These are phyloP conservation scores for Hypoxylon cercidicola DNA, from an alignment of 495 filamentous ascomycete species.

Conservation along the genomic window DNA sequence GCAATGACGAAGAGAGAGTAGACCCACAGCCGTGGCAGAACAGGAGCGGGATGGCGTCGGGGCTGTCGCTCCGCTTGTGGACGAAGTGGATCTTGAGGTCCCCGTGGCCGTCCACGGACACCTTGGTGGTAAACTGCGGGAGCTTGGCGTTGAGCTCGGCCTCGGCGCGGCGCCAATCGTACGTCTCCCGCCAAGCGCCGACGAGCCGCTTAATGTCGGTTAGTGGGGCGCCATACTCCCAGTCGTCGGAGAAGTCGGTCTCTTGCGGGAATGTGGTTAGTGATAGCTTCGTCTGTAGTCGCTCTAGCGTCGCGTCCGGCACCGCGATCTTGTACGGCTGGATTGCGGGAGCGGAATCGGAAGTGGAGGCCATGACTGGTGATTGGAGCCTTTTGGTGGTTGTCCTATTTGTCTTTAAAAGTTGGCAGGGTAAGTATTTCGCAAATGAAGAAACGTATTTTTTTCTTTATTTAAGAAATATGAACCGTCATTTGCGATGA, in stretches of 20 bases:
- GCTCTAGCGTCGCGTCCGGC: conserved; percentile 36
- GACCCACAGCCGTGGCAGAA: conserved; percentile 70
- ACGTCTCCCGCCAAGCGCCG: conserved; percentile 29
- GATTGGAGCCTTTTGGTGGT: no score
- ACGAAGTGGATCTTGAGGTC: conserved; percentile 59
- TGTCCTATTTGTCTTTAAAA: neutral
- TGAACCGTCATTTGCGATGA: no score
- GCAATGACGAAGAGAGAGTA: neutral
- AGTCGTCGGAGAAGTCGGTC: conserved; percentile 34
- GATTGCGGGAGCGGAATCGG: conserved; percentile 8
- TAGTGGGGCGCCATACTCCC: conserved; percentile 39
- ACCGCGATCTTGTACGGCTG: conserved; percentile 37
- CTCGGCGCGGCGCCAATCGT: conserved; percentile 51
- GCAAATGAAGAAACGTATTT: no score
- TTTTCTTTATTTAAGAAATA: no score
- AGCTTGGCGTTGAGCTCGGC: conserved; percentile 56
- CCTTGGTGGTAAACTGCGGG: conserved; percentile 60
- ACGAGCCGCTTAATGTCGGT: conserved; percentile 36
- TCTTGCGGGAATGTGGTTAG: conserved; percentile 44
- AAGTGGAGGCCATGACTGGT: neutral
- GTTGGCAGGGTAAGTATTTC: neutral
- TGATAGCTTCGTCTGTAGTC: conserved; percentile 30
- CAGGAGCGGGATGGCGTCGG: conserved; percentile 62
- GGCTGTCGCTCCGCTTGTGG: conserved; percentile 56
- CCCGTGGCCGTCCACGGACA: conserved; percentile 51